A percentile compares a stretch with the other conserved stretches of the same genome.
These are phyloP conservation scores for Arthrobotrys megalospora DNA, from an alignment of 2,329 filamentous ascomycete species.

Conservation along the genomic window DNA sequence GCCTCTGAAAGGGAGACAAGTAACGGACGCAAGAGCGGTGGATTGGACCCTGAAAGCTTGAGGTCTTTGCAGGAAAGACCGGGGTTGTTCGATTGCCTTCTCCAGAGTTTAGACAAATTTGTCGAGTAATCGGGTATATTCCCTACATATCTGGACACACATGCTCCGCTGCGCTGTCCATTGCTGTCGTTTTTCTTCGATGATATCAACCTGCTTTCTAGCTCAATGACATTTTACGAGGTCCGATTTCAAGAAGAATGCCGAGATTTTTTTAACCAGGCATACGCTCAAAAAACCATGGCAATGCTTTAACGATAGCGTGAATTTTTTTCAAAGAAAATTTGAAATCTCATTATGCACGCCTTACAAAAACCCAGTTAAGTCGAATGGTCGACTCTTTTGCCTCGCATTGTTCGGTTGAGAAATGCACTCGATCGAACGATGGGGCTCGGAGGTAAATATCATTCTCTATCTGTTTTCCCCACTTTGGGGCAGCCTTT, in stretches of 20 bases:
- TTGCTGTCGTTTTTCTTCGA: not conserved
- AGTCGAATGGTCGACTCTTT: not conserved
- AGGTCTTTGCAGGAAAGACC: not conserved
- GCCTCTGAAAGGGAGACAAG: constrained; percentile 10
- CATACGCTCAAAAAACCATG: constrained; percentile 7
- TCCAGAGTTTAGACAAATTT: constrained; percentile 30
- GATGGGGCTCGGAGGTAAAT: constrained; percentile 28
- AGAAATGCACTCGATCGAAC: constrained; percentile 51
- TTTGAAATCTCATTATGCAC: constrained; percentile 42
- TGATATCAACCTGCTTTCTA: constrained; percentile 51
- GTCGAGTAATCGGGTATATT: constrained; percentile 19
- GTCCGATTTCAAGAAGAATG: constrained; percentile 32
- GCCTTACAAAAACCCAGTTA: not conserved
- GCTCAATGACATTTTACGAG: not conserved
- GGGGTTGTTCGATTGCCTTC: constrained; percentile 22
- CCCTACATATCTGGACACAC: not conserved
- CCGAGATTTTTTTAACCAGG: not conserved
- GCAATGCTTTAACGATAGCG: constrained; percentile 2
- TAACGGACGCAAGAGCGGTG: constrained; percentile 13
- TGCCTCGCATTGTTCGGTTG: constrained; percentile 7
- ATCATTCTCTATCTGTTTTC: not conserved
- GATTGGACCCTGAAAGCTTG: constrained; percentile 36
- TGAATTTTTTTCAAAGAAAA: constrained; percentile 8
- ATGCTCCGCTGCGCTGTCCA: not conserved
- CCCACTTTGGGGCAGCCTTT: not conserved